Conservation (phyloP, 1,284 basidiomycete genomes). For the Clitocybe nebularis region DNA sequence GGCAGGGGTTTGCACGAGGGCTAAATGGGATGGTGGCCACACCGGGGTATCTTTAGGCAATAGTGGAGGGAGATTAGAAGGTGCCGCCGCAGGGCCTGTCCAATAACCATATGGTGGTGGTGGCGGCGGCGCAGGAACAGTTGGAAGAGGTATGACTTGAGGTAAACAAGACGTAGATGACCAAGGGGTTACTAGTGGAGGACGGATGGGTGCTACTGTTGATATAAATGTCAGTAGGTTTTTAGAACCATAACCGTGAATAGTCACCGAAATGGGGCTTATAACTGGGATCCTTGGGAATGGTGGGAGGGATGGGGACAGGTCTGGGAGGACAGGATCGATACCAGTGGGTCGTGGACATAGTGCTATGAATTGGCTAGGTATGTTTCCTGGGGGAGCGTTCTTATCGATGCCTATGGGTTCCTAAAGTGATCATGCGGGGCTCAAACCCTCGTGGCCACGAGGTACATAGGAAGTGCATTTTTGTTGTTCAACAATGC, state of each 20-base stretch:
- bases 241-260: neutral
- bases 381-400: too few species aligned
- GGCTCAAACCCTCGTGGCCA: too few species aligned
- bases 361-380: too few species aligned
- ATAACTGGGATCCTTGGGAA: too few species aligned
- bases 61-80: neutral
- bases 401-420: too few species aligned
- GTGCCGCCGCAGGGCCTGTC: neutral
- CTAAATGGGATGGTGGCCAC: slow-evolving; percentile 10
- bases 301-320: too few species aligned
- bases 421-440: too few species aligned
- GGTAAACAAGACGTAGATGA: neutral
- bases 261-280: slow-evolving; percentile 1
- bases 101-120: neutral
- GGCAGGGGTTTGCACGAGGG: slow-evolving; percentile 3
- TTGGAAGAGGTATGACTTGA: neutral
- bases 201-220: slow-evolving; percentile 3
- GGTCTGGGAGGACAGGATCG: too few species aligned
- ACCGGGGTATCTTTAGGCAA: slow-evolving; percentile 5
- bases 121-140: neutral
- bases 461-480: too few species aligned
- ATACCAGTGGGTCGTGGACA: too few species aligned
- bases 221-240: neutral
- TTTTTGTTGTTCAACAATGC: too few species aligned
- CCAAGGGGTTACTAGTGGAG: slow-evolving; percentile 6